These are phyloP conservation scores for Pyrenophora graminea DNA, from an alignment of 2,329 filamentous ascomycete species.

Conservation along the genomic window DNA sequence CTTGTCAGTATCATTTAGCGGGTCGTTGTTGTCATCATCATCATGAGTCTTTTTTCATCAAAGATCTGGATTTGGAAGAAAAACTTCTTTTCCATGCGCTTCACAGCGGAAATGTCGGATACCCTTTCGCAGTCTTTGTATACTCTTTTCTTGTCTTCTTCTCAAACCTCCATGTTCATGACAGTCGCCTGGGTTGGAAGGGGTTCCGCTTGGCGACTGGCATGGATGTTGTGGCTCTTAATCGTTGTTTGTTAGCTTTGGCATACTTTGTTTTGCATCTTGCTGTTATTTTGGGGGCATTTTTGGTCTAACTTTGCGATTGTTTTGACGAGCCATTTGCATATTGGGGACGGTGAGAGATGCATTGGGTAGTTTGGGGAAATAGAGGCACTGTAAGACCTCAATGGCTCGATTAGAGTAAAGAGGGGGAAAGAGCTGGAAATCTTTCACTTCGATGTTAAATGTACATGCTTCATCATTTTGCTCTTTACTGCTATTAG, in stretches of 20 bases:
- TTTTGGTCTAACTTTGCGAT: too few species aligned
- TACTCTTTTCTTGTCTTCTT: neutral
- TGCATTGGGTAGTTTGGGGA: neutral
- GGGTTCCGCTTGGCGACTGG: neutral
- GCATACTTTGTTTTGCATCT: neutral
- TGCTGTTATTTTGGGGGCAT: too few species aligned
- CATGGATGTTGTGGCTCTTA: neutral
- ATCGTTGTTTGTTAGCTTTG: neutral
- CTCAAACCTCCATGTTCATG: neutral
- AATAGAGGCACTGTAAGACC: neutral
- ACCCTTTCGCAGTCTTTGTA: conserved; percentile 32
- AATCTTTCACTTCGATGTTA: conserved; percentile 3
- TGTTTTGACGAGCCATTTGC: neutral
- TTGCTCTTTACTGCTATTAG: neutral
- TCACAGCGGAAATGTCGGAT: conserved; percentile 43
- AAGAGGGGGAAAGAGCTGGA: neutral
- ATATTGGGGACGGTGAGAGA: neutral
- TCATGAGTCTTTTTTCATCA: neutral
- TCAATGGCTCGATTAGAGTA: neutral
- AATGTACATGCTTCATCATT: conserved; percentile 18
- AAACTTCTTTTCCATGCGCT: conserved; percentile 27
- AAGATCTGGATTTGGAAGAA: conserved; percentile 11
- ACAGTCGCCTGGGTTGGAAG: neutral
- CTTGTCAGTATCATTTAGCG: conserved; percentile 3
- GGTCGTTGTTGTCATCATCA: neutral